These are phyloP conservation scores for Nidularia pulvinata DNA, from an alignment of 768 basidiomycete genomes.

Conservation along the genomic window DNA sequence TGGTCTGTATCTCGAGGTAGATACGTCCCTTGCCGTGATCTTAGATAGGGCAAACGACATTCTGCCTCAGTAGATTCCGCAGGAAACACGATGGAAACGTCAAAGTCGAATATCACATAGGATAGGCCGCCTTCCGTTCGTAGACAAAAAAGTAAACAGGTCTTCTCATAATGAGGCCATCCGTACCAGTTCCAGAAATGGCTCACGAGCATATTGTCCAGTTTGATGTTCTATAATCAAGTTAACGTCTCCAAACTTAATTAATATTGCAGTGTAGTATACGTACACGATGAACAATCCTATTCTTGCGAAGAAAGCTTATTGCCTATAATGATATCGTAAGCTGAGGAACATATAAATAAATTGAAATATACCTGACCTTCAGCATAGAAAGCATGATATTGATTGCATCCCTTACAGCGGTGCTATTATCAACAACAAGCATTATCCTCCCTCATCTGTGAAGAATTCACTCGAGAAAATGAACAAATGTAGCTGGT, in stretches of 20 bases:
- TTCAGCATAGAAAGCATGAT: slow-evolving; percentile 15
- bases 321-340: slow-evolving; percentile 11
- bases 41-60: slow-evolving; percentile 9
- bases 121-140: slow-evolving; percentile 6
- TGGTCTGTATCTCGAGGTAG: slow-evolving; percentile 10
- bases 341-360: not conserved
- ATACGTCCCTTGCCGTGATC: not conserved
- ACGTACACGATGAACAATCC: slow-evolving; percentile 16
- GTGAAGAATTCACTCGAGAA: not conserved
- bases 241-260: not conserved
- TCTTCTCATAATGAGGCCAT: not conserved
- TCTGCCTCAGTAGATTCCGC: slow-evolving; percentile 2
- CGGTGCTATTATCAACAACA: not conserved
- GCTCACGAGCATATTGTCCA: slow-evolving; percentile 14
- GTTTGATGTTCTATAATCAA: slow-evolving; percentile 6
- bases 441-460: slow-evolving; percentile 13
- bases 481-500: too few relatives aligned
- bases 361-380: slow-evolving; percentile 1
- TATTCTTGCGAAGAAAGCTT: slow-evolving; percentile 13
- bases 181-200: slow-evolving; percentile 1
- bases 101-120: slow-evolving; percentile 19
- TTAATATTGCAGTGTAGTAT: not conserved
- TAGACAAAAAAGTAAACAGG: slow-evolving; percentile 1
- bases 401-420: slow-evolving; percentile 6
- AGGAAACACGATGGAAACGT: slow-evolving; percentile 13